Evolutionary conservation across 345 rosid species (phyloP).

Genomic region (Punica granatum): DNA sequence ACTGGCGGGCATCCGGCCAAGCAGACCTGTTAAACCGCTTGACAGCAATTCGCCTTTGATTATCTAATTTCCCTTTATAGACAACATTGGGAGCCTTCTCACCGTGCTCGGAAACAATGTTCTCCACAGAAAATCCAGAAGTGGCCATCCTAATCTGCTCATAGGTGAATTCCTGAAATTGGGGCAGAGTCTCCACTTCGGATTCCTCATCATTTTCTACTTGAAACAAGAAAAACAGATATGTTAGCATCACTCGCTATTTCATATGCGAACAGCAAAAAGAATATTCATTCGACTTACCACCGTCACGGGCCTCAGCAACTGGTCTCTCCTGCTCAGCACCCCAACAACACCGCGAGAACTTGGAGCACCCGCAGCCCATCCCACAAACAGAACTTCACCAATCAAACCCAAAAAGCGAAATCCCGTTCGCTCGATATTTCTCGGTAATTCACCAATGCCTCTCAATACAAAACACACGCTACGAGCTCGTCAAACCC

Average conservation of each 20-base stretch:
- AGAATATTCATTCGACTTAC: constrained; percentile 12
- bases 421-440: background rate
- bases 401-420: background rate
- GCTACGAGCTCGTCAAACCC: background rate
- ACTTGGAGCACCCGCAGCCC: constrained; percentile 35
- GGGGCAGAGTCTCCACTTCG: constrained; percentile 33
- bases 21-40: constrained; percentile 82
- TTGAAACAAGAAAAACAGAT: constrained; percentile 1
- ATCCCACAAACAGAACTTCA: constrained; percentile 14
- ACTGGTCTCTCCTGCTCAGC: constrained; percentile 9
- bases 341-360: constrained; percentile 22
- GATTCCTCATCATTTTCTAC: constrained; percentile 46
- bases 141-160: constrained; percentile 77
- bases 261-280: background rate
- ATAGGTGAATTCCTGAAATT: constrained; percentile 55
- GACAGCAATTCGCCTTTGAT: constrained; percentile 71
- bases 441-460: background rate
- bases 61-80: constrained; percentile 74
- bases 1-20: constrained; percentile 91
- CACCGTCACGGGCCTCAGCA: constrained; percentile 18
- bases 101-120: constrained; percentile 90
- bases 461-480: background rate
- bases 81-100: constrained; percentile 94
- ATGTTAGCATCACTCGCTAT: background rate
- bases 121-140: constrained; percentile 78